Evolutionary conservation across 352 stramenopile genomes (phyloP).

Genomic region (Pythium rhizo-oryzae): DNA sequence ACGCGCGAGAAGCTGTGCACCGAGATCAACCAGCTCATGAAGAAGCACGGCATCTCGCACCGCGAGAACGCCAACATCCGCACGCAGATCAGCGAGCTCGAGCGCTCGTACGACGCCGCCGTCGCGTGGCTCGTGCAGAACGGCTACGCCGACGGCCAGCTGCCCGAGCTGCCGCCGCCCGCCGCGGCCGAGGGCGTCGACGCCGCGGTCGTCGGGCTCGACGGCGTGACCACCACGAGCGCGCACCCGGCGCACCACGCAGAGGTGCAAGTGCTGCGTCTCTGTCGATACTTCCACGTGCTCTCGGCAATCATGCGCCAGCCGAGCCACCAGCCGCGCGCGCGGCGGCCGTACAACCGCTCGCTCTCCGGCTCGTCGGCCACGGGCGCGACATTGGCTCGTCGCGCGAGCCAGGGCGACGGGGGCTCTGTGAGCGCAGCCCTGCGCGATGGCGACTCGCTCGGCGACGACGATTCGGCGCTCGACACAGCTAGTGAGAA

Average conservation of each 20-base stretch:
- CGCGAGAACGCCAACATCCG: slow-evolving; percentile 82
- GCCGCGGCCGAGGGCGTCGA: not conserved
- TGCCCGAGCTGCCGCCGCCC: slow-evolving; percentile 21
- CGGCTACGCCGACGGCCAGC: slow-evolving; percentile 36
- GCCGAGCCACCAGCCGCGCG: slow-evolving; percentile 33
- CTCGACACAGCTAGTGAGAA: slow-evolving; percentile 29
- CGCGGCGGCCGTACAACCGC: slow-evolving; percentile 36
- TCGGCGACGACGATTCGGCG: slow-evolving; percentile 25
- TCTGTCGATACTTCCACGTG: slow-evolving; percentile 74
- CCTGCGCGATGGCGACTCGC: slow-evolving; percentile 12
- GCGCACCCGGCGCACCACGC: slow-evolving; percentile 24
- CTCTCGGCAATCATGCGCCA: slow-evolving; percentile 62
- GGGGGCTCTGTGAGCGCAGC: not conserved
- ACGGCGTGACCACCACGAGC: slow-evolving; percentile 26
- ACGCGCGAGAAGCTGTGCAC: slow-evolving; percentile 72
- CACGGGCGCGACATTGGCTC: slow-evolving; percentile 2
- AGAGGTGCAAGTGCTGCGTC: slow-evolving; percentile 57
- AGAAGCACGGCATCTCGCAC: slow-evolving; percentile 62
- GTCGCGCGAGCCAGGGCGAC: slow-evolving; percentile 17
- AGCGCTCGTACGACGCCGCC: slow-evolving; percentile 61
- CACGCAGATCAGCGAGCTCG: slow-evolving; percentile 79
- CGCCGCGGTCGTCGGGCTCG: not conserved
- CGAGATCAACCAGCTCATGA: slow-evolving; percentile 70
- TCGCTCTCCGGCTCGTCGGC: slow-evolving; percentile 12
- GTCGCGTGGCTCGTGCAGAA: slow-evolving; percentile 56